A percentile compares a stretch with the other conserved stretches of the same genome.
These are phyloP conservation scores for Cyclostephanos invisitatus DNA, from an alignment of 108 stramenopile genomes.

Conservation along the genomic window DNA sequence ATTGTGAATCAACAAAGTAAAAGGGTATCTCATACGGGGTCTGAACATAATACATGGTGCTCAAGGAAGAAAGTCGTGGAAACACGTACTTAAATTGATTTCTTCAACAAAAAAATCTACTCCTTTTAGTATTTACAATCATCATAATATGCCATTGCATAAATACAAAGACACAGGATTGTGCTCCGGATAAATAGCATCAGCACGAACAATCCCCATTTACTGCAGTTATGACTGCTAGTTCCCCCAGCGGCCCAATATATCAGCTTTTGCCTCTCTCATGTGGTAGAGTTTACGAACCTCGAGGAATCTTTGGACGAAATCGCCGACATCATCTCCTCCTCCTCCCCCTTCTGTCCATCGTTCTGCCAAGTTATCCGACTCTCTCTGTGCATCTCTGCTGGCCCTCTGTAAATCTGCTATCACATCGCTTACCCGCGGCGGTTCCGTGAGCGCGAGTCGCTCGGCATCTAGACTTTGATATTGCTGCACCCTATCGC, in stretches of 20 bases:
- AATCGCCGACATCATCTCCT: conserved; percentile 43
- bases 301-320: conserved; percentile 66
- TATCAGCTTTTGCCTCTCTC: conserved; percentile 67
- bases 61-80: too few relatives aligned
- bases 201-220: too few relatives aligned
- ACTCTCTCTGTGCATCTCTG: conserved; percentile 64
- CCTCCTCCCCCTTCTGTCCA: conserved; percentile 66
- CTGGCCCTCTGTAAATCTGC: conserved; percentile 57
- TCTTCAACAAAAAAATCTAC: too few relatives aligned
- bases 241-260: conserved; percentile 15
- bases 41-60: too few relatives aligned
- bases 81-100: too few relatives aligned
- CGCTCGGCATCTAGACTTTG: conserved; percentile 54
- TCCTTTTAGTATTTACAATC: too few relatives aligned
- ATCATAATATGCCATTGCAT: too few relatives aligned
- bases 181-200: too few relatives aligned
- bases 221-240: neutral
- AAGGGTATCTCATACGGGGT: too few relatives aligned
- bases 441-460: conserved; percentile 52
- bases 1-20: too few relatives aligned
- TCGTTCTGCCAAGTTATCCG: conserved; percentile 66
- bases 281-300: conserved; percentile 60
- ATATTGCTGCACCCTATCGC: conserved; percentile 53
- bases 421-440: conserved; percentile 42
- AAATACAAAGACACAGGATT: too few relatives aligned